These are phyloP conservation scores for Citrus australasica DNA, from an alignment of 345 rosid genomes.

Conservation along the genomic window DNA sequence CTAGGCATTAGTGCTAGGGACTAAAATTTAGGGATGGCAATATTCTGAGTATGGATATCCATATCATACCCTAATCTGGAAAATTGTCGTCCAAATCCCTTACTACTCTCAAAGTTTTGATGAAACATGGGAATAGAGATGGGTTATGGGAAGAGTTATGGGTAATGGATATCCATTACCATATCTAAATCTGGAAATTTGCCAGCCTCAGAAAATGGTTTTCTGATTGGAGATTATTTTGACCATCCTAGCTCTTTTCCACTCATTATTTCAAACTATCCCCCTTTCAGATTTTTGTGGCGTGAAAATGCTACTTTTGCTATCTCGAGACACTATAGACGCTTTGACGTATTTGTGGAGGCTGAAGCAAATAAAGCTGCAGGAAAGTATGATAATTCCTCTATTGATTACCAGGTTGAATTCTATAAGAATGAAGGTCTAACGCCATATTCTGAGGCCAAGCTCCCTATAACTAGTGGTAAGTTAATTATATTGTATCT, in stretches of 20 bases:
- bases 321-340: slow-evolving; percentile 76
- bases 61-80: too few species aligned
- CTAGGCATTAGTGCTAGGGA: not conserved
- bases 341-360: slow-evolving; percentile 82
- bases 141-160: too few species aligned
- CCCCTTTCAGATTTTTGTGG: slow-evolving; percentile 69
- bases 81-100: too few species aligned
- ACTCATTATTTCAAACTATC: not conserved
- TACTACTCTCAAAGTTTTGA: too few species aligned
- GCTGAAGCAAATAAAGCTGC: slow-evolving; percentile 96
- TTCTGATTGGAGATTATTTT: not conserved
- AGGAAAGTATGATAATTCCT: slow-evolving; percentile 69
- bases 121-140: too few species aligned
- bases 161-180: too few species aligned
- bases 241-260: not conserved
- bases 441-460: slow-evolving; percentile 66
- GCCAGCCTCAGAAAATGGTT: not conserved
- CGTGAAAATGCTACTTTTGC: slow-evolving; percentile 70
- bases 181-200: too few species aligned
- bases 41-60: too few species aligned
- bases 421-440: slow-evolving; percentile 80
- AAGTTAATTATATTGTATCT: slow-evolving; percentile 15
- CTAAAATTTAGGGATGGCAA: not conserved
- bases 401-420: slow-evolving; percentile 74
- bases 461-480: slow-evolving; percentile 93